These are phyloP conservation scores for Dioscorea zingiberensis DNA, from an alignment of 106 monocot genomes.

Conservation along the genomic window DNA sequence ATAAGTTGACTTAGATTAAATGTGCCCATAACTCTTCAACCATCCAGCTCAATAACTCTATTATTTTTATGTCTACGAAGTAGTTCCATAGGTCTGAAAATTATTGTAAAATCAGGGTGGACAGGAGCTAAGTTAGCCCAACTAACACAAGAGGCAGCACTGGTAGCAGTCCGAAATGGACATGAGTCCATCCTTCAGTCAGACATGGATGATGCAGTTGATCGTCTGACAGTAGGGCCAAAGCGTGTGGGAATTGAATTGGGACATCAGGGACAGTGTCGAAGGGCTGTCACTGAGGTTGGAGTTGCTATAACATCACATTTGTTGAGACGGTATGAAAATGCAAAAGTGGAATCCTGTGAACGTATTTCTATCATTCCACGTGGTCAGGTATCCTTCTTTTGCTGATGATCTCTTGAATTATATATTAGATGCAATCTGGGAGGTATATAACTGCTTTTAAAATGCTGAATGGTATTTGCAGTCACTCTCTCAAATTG, in stretches of 20 bases:
- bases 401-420: neutral
- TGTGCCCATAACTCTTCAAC: no score
- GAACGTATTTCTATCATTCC: conserved; percentile 83
- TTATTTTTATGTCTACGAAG: neutral
- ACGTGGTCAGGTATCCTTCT: conserved; percentile 53
- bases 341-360: conserved; percentile 75
- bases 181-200: conserved; percentile 63
- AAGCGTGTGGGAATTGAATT: conserved; percentile 59
- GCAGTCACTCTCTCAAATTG: conserved; percentile 80
- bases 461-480: conserved; percentile 2
- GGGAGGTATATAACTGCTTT: no score
- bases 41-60: no score
- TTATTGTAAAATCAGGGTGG: conserved; percentile 51
- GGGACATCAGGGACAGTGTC: conserved; percentile 80
- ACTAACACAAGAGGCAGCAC: conserved; percentile 74
- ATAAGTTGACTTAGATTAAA: no score
- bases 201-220: conserved; percentile 84
- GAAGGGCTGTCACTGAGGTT: conserved; percentile 68
- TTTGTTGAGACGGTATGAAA: conserved; percentile 63
- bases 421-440: neutral
- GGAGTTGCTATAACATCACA: conserved; percentile 82
- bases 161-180: conserved; percentile 68
- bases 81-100: conserved; percentile 3
- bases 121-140: conserved; percentile 81
- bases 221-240: conserved; percentile 74